phyloP scores from a whole-genome alignment of 768 basidiomycete genomes.

The Russula sp. region DNA sequence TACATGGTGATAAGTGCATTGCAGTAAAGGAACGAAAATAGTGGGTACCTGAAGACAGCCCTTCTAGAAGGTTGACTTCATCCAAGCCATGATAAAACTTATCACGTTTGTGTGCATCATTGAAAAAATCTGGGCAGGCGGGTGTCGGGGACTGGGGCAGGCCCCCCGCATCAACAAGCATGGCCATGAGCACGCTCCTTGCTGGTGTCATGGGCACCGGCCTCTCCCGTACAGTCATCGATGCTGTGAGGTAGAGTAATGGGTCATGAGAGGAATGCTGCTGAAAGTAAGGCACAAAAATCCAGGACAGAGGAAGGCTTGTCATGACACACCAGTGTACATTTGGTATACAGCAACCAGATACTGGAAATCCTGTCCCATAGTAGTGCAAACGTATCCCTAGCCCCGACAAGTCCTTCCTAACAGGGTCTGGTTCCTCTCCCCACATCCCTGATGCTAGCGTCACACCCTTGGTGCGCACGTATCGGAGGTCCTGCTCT shows the following conservation, averaged over 20 bases:
- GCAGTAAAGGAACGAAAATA: background rate
- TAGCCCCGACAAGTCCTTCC: slow-evolving; percentile 18
- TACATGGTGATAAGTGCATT: slow-evolving; percentile 5
- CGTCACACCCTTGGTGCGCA: slow-evolving; percentile 67
- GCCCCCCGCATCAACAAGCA: slow-evolving; percentile 32
- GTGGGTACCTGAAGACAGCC: slow-evolving; percentile 51
- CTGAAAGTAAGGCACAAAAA: background rate
- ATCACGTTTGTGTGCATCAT: slow-evolving; percentile 35
- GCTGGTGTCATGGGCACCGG: slow-evolving; percentile 45
- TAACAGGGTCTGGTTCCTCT: slow-evolving; percentile 43
- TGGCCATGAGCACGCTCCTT: slow-evolving; percentile 31
- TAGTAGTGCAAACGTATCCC: slow-evolving; percentile 57
- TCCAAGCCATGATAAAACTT: slow-evolving; percentile 45
- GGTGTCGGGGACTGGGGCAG: slow-evolving; percentile 32
- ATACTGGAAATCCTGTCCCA: slow-evolving; percentile 53
- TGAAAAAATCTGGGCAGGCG: slow-evolving; percentile 26
- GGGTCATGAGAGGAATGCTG: slow-evolving; percentile 58
- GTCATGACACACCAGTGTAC: slow-evolving; percentile 57
- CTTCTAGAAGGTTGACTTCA: slow-evolving; percentile 64
- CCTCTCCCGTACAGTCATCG: slow-evolving; percentile 83
- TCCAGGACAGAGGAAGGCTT: background rate
- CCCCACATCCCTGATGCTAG: slow-evolving; percentile 75
- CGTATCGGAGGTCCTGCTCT: slow-evolving; percentile 70
- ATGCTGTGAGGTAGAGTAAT: slow-evolving; percentile 76
- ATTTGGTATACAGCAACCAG: slow-evolving; percentile 83